Base-by-base conservation (phyloP, 331 rosid genomes). In the Erythrophleum ivorense region DNA sequence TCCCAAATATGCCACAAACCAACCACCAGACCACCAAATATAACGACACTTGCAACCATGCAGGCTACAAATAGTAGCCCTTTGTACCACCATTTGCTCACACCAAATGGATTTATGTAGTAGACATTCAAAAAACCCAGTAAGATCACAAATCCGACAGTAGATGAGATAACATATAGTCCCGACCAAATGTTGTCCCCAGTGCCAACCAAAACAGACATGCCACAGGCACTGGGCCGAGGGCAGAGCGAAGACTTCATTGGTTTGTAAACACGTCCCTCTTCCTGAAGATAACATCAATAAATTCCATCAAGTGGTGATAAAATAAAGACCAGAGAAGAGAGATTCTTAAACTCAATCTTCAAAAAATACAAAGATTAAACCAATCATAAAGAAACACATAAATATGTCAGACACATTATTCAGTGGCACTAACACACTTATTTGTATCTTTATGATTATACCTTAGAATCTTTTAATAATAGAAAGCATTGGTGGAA, bases 151-250 rank as follows among this genome's bases (percentile, higher is more conserved):
- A 95, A 83, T n/a, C 97, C 98, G 11, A 83, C 6, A 15, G 85
- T 88, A 24, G 98, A 93, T 31, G 90, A 86, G 63, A 93, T 84
- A 58, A 93, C 71, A 69, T 95, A 95, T 9, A 95, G 84, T 73
- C 98, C 99, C 2, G 92, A 89, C 94, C 98, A 95, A 63, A 84
- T 66, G 54, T n/a, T n/a, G n/a, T 95, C 60, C 66, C 98, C 98
- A n/a, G 96, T 90, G 3, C 98, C 98, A 57, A 87, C 98, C 84
- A 95, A 84, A 83, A 75, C 90, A 50, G 97, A 93, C 92, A 95
- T 87, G 81, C 85, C 75, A 29, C 21, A 11, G 31, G 81, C 84
- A 60, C 85, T 87, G 7, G 89, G 71, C 71, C 78, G 4, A 11
- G 91, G 90, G 36, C 89, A 88, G 5, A 76, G 29, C 59, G 94